These are phyloP conservation scores for Globisporangium emineosum DNA, from an alignment of 352 stramenopile species.

Conservation along the genomic window DNA sequence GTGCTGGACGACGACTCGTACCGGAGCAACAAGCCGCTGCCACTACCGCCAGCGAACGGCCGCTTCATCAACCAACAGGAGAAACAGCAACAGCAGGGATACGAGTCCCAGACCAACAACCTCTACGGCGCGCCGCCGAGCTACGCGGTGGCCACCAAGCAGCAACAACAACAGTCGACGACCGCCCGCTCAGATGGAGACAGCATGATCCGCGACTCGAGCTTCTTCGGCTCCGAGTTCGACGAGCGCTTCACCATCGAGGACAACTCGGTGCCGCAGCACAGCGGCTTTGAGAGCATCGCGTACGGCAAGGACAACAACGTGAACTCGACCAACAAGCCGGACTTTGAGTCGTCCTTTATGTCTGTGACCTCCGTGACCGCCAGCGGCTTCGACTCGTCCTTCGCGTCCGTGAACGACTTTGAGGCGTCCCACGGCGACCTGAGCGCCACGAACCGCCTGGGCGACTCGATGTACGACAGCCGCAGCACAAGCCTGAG, in stretches of 20 bases:
- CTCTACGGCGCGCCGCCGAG: not conserved
- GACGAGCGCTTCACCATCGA: constrained; percentile 16
- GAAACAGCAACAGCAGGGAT: constrained; percentile 2
- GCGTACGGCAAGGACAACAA: constrained; percentile 1
- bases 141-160: not conserved
- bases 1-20: constrained; percentile 11
- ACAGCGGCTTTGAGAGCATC: constrained; percentile 7
- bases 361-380: constrained; percentile 5
- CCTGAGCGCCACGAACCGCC: not conserved
- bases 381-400: constrained; percentile 2
- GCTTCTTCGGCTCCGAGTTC: constrained; percentile 15
- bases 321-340: not conserved
- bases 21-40: not conserved
- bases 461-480: constrained; percentile 5
- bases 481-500: constrained; percentile 22
- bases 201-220: constrained; percentile 12
- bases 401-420: constrained; percentile 6
- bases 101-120: not conserved
- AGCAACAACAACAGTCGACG: not conserved
- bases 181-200: not conserved
- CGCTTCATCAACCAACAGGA: constrained; percentile 2
- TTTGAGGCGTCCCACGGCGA: not conserved
- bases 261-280: constrained; percentile 1
- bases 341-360: constrained; percentile 10
- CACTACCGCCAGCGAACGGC: not conserved